Base-by-base conservation (phyloP, 1,284 basidiomycete species). In the Cryptococcus sp. region DNA sequence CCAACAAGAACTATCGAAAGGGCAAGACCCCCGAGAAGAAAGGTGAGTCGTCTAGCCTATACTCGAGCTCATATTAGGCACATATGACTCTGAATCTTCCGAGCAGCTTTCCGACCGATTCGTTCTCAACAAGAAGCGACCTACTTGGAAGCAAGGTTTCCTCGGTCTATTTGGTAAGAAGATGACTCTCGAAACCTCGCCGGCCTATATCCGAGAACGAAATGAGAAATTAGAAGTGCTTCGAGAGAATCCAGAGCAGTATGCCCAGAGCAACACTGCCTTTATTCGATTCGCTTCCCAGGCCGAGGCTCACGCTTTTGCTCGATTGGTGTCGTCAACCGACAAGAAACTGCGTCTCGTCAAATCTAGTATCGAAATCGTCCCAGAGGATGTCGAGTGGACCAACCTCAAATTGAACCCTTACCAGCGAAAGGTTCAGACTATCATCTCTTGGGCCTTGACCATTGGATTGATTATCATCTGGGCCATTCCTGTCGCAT, bases 301-400 rank as follows among this genome's bases (percentile, higher is more conserved):
- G 67, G 72, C 78, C 48, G 79, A 79, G 39, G 78, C 78, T 24
- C 78, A 78, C 69, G 69, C 75, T 42, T 79, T 79, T 52, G 76
- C 77, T 13, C 79, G 83, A 23, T 88, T 91, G 84, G 70, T 76
- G n/a, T 72, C 76, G 46, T 83, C 82, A 58, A 63, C 65, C 49
- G 62, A 60, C 57, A 71, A 71, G 53, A 46, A 52, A 23, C 52
- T 67, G 44, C 56, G 60, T 41, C 46, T 61, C 48, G 55, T 72
- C 44, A 39, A 92, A 75, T 86, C 92, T 57, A 86, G 60, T 28
- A 64, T 75, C 49, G 73, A 76, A 56, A 83, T 93, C 42, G 80
- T 84, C 1, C 88, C 90, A 0, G 81, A 83, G 43, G 93, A 97
- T 72, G 84, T 98, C 41, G 85, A 96, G 55, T 98, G 93, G 92